Conservation (phyloP, 495 filamentous ascomycete species). For the Cercophora samala region DNA sequence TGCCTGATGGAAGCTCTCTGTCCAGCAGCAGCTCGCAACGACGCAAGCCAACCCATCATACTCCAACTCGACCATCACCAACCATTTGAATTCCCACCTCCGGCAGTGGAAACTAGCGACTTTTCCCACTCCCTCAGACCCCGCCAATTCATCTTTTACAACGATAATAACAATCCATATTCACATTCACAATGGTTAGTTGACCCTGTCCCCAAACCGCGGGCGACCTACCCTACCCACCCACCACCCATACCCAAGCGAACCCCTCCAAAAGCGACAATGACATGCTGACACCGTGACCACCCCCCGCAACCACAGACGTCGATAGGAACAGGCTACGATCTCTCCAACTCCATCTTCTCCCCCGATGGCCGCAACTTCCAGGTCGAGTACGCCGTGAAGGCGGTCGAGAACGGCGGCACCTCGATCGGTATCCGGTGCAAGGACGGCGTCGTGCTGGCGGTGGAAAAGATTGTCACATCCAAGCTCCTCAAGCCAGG, state of each 20-base stretch:
- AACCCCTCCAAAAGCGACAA: slow-evolving; percentile 2
- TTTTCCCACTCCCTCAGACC: neutral
- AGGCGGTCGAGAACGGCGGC: slow-evolving; percentile 97
- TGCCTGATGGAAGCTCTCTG: slow-evolving; percentile 38
- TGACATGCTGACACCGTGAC: slow-evolving; percentile 9
- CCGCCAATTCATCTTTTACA: neutral
- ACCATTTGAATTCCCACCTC: neutral
- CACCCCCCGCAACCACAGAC: slow-evolving; percentile 55
- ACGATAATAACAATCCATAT: neutral
- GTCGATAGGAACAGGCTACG: slow-evolving; percentile 98
- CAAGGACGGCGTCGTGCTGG: slow-evolving; percentile 94
- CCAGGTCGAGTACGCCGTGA: slow-evolving; percentile 98
- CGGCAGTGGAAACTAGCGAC: neutral
- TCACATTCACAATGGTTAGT: neutral
- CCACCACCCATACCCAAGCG: neutral
- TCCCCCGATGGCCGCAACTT: slow-evolving; percentile 98
- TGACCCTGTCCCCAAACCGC: neutral
- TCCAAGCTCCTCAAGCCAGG: slow-evolving; percentile 91
- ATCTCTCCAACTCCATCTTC: slow-evolving; percentile 98
- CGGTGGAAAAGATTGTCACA: slow-evolving; percentile 91
- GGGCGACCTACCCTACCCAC: neutral
- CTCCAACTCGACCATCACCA: slow-evolving; percentile 1
- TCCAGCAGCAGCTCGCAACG: slow-evolving; percentile 27
- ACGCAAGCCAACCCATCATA: slow-evolving; percentile 10
- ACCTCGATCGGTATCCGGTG: slow-evolving; percentile 95